phyloP scores from a whole-genome alignment of 805 yeast species.

The Candida takata region DNA sequence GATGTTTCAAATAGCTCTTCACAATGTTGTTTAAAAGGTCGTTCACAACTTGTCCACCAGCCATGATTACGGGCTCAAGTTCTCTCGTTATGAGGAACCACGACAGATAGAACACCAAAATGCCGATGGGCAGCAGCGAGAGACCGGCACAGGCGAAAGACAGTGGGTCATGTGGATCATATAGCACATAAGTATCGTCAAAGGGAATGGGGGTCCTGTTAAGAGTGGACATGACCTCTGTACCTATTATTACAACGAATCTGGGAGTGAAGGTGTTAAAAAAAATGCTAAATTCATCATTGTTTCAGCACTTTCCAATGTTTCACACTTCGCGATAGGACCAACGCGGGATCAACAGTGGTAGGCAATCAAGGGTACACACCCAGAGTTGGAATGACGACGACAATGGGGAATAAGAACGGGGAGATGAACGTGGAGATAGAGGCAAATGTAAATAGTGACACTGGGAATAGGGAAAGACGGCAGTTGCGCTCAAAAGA shows the following conservation, averaged over 20 bases:
- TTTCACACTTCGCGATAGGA: too few species aligned
- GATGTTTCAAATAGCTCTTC: constrained; percentile 58
- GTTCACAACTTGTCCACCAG: constrained; percentile 77
- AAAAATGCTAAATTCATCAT: too few species aligned
- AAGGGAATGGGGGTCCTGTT: constrained; percentile 44
- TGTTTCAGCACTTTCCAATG: too few species aligned
- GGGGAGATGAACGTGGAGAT: too few species aligned
- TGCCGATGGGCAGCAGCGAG: constrained; percentile 74
- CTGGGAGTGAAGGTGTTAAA: too few species aligned
- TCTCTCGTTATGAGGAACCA: constrained; percentile 82
- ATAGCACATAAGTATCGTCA: constrained; percentile 81
- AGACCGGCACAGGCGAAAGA: constrained; percentile 61
- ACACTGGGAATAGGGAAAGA: neutral
- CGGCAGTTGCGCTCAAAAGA: constrained; percentile 1
- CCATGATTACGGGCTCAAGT: constrained; percentile 74
- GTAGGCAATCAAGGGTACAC: too few species aligned
- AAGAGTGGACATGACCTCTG: constrained; percentile 1
- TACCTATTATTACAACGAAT: too few species aligned
- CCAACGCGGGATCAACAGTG: too few species aligned
- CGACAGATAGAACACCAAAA: constrained; percentile 71
- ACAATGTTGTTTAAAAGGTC: constrained; percentile 66
- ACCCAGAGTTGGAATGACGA: too few species aligned
- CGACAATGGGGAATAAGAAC: too few species aligned
- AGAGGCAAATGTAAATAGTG: too few species aligned
- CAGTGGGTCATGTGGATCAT: constrained; percentile 57